Evolutionary conservation across 2,329 filamentous ascomycete species (phyloP), one percentile per base, ranked within the genome.

Genomic region (Alternaria gaisen): DNA sequence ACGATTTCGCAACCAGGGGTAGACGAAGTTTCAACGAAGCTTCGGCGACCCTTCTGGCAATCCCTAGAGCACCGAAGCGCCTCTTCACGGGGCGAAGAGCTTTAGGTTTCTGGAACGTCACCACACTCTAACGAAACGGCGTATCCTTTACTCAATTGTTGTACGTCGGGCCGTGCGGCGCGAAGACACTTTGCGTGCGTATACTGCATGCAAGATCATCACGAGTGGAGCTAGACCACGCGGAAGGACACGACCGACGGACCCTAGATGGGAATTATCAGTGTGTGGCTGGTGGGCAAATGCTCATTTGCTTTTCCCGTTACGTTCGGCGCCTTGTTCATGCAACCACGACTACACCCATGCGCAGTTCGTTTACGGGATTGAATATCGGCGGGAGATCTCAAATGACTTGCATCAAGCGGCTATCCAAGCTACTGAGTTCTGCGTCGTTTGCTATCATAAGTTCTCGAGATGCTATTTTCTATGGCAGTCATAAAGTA

Each of bases 301-400:
- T n/a, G 20, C 26, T 34, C 44, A 44, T 41, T 63, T 63, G 50
- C 43, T 57, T 61, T 60, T 60, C 42, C 53, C 30, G 36, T 47
- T 50, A 48, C 16, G 38, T 41, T 54, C 48, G 53, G 53, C 43
- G 48, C 40, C 50, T 42, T 41, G 51, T 54, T 58, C 46, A 51
- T 55, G 47, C 50, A 43, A 34, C 20, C 30, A 28, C 41, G 36
- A 53, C 28, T 30, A 14, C 41, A 47, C 26, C 38, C 36, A 36
- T 47, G 48, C 46, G 46, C 47, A 42, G 56, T 56, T 47, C 36
- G 34, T 46, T 38, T 26, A 28, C 42, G 38, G 20, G 28, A 20
- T 32, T 38, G 32, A 34, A 24, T 30, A 46, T 34, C 30, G 30
- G 11, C 32, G 24, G 24, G 16, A 36, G 22, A 50, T 50, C 32